These are phyloP conservation scores for Picea engelmannii DNA, from an alignment of 83 land plant genomes.

Conservation along the genomic window DNA sequence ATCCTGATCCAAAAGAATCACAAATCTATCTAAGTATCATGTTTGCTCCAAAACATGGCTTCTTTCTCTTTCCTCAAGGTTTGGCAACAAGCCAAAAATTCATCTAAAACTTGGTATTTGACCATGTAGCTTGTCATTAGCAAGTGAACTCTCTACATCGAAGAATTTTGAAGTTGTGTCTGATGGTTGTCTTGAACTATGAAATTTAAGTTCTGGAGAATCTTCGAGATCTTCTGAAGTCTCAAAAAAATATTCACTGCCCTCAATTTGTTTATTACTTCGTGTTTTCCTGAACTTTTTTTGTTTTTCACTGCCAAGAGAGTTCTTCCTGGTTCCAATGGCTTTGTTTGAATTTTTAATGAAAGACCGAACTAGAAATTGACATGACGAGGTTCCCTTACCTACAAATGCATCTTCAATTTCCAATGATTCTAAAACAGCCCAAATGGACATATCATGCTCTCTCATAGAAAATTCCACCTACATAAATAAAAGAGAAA, in stretches of 20 bases:
- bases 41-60: slow-evolving; percentile 18
- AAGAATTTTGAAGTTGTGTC: slow-evolving; percentile 23
- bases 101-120: slow-evolving; percentile 68
- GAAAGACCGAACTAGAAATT: slow-evolving; percentile 81
- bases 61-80: slow-evolving; percentile 15
- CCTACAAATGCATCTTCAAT: slow-evolving; percentile 17
- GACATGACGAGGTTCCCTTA: slow-evolving; percentile 31
- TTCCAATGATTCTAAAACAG: slow-evolving; percentile 76
- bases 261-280: slow-evolving; percentile 24
- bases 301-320: background rate
- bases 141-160: slow-evolving; percentile 27
- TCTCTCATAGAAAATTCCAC: slow-evolving; percentile 75
- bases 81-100: slow-evolving; percentile 65
- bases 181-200: slow-evolving; percentile 22
- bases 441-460: slow-evolving; percentile 84
- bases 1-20: slow-evolving; percentile 59
- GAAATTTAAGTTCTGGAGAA: slow-evolving; percentile 11
- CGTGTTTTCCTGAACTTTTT: background rate
- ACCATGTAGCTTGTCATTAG: slow-evolving; percentile 13
- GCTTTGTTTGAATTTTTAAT: slow-evolving; percentile 22
- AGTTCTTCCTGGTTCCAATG: background rate
- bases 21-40: slow-evolving; percentile 66
- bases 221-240: slow-evolving; percentile 60
- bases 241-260: slow-evolving; percentile 75
- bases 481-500: slow-evolving; percentile 37